These are phyloP conservation scores for Aureobasidium sp. DNA, from an alignment of 2,329 filamentous ascomycete genomes.

Conservation along the genomic window DNA sequence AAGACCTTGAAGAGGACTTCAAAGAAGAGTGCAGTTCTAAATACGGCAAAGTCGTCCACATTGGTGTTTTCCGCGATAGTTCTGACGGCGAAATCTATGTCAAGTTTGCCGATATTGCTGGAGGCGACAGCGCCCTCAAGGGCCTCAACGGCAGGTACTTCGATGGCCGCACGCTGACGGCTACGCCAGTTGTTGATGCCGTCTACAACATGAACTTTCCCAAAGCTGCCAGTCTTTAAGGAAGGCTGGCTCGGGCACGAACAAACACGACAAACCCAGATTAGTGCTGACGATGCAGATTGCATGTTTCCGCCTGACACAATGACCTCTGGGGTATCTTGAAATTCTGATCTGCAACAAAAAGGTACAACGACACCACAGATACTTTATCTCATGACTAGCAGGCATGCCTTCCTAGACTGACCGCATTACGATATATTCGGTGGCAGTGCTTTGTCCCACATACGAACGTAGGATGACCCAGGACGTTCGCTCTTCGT, in stretches of 20 bases:
- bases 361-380: neutral
- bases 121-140: constrained; percentile 95
- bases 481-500: neutral
- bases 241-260: neutral
- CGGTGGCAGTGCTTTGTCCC: neutral
- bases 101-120: constrained; percentile 93
- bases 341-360: neutral
- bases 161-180: constrained; percentile 84
- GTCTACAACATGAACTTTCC: constrained; percentile 61
- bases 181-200: constrained; percentile 92
- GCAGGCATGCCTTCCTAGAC: neutral
- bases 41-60: constrained; percentile 97
- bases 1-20: constrained; percentile 90
- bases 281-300: neutral
- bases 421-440: neutral
- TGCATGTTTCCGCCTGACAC: neutral
- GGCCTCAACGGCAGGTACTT: constrained; percentile 96
- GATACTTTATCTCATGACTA: neutral
- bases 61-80: constrained; percentile 66
- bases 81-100: constrained; percentile 97
- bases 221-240: constrained; percentile 21
- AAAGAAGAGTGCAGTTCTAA: constrained; percentile 85
- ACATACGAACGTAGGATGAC: neutral
- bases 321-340: neutral
- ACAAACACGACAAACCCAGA: neutral